Evolutionary conservation across 176 grass and related monocot species (phyloP), one percentile per base, ranked within the genome.

Genomic region (Elymus sibiricus): DNA sequence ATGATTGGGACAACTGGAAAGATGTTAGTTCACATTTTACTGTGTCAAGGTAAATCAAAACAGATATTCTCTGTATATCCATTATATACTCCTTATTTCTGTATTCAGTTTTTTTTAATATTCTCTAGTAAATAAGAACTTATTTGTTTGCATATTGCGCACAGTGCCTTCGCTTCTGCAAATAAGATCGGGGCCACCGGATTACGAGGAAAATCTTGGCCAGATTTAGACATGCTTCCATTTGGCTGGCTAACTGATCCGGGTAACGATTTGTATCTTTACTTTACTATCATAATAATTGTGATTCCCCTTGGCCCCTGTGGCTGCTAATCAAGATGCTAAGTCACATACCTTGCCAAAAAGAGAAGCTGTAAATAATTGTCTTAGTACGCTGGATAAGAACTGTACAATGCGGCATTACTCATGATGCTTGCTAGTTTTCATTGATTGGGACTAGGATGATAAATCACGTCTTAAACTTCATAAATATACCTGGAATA

Each of bases 171-270:
- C 34, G 85, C 93, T 84, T 64, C 91, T 87, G 89, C 79, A 2
- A 92, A 92, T 65, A 93, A 90, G 83, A 93, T 93, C 24, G 95
- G 95, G 63, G 87, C 95, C 81, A 68, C 47, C 14, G 95, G 95
- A 34, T 90, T 93, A 58, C 91, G 59, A 28, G 93, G 95, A 87
- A 93, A 86, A 72, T 98, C 95, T 46, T 98, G 95, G 93, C 95
- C 95, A 51, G 93, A 98, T 81, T 95, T 98, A 49, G 95, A 95
- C 78, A 98, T 98, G 95, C 91, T 98, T 46, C 95, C 95, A 37
- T 90, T 98, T 87, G 95, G 95, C 40, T 95, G 93, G 95, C 77
- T 98, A 83, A 93, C 93, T 49, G 87, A 95, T 83, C 61, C 89
- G 47, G 35, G 95, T 98, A 93, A 86, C 74, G 22, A 61, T 51